These are phyloP conservation scores for Malassezia japonica DNA, from an alignment of 1,284 basidiomycete genomes.

Conservation along the genomic window DNA sequence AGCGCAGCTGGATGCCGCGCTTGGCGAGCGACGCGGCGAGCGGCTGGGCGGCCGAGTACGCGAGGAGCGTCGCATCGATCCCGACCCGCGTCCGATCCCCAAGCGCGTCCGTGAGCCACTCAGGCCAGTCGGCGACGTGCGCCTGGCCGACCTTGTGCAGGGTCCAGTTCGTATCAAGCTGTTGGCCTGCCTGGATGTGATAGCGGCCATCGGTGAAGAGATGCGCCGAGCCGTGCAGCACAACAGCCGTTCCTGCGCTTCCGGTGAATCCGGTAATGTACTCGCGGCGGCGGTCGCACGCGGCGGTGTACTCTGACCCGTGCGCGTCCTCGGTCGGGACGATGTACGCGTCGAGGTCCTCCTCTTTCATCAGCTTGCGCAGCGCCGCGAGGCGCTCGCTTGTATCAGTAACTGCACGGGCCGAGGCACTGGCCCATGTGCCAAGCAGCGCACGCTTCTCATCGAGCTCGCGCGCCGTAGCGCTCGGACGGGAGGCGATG, in stretches of 20 bases:
- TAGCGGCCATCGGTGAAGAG: conserved; percentile 80
- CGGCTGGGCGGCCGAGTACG: conserved; percentile 57
- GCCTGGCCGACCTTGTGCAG: conserved; percentile 59
- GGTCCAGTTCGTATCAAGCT: conserved; percentile 69
- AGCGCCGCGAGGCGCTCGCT: conserved; percentile 54
- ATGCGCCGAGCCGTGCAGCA: conserved; percentile 54
- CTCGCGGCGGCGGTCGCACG: conserved; percentile 68
- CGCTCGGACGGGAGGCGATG: conserved; percentile 6
- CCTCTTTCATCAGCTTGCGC: conserved; percentile 26
- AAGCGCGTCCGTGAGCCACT: conserved; percentile 50
- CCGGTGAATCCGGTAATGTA: conserved; percentile 80
- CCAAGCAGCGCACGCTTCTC: conserved; percentile 13
- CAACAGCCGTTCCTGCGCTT: conserved; percentile 69
- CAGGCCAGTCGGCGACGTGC: conserved; percentile 49
- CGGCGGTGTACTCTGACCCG: conserved; percentile 73
- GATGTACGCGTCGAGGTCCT: conserved; percentile 48
- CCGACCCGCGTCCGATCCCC: conserved; percentile 60
- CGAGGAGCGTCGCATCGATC: conserved; percentile 77
- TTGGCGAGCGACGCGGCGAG: conserved; percentile 17
- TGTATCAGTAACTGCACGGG: not conserved
- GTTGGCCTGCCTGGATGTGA: conserved; percentile 70
- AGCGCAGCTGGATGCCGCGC: conserved; percentile 52
- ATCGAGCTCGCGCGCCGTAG: not conserved
- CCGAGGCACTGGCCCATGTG: not conserved
- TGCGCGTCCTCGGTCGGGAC: conserved; percentile 80